A percentile compares a stretch with the other conserved stretches of the same genome.
These are phyloP conservation scores for Neoboletus subvelutipes DNA, from an alignment of 768 basidiomycete species.

Conservation along the genomic window DNA sequence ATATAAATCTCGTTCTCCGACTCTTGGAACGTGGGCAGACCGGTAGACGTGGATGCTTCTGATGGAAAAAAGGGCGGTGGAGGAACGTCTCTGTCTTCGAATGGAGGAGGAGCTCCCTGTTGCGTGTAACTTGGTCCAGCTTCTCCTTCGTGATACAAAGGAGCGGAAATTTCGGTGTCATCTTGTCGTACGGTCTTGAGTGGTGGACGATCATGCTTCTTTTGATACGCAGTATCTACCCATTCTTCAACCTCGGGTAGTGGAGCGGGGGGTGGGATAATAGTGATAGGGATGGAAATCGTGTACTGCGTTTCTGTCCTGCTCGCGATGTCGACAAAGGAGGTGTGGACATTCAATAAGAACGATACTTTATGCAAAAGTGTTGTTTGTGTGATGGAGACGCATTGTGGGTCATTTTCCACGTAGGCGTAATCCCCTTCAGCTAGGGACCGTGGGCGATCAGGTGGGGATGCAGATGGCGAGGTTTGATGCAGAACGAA, in stretches of 20 bases:
- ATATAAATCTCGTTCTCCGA: slow-evolving; percentile 77
- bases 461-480: slow-evolving; percentile 48
- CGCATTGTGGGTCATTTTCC: slow-evolving; percentile 63
- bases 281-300: slow-evolving; percentile 64
- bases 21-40: slow-evolving; percentile 74
- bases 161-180: slow-evolving; percentile 58
- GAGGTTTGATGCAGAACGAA: slow-evolving; percentile 74
- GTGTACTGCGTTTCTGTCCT: slow-evolving; percentile 68
- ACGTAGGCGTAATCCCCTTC: slow-evolving; percentile 44
- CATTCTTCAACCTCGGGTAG: slow-evolving; percentile 74
- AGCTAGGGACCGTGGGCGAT: slow-evolving; percentile 44
- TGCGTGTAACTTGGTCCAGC: slow-evolving; percentile 75
- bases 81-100: slow-evolving; percentile 80
- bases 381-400: slow-evolving; percentile 77
- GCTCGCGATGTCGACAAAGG: slow-evolving; percentile 70
- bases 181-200: slow-evolving; percentile 66
- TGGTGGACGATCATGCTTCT: slow-evolving; percentile 86
- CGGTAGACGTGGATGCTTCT: slow-evolving; percentile 57
- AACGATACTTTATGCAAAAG: slow-evolving; percentile 84
- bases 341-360: slow-evolving; percentile 66
- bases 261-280: slow-evolving; percentile 75
- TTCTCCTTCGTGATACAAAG: slow-evolving; percentile 66
- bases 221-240: slow-evolving; percentile 74
- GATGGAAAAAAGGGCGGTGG: slow-evolving; percentile 61
- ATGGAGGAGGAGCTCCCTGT: slow-evolving; percentile 72